A percentile compares a stretch with the other conserved stretches of the same genome.
These are phyloP conservation scores for Rhodotorula mucilaginosa DNA, from an alignment of 1,284 basidiomycete genomes.

Conservation along the genomic window DNA sequence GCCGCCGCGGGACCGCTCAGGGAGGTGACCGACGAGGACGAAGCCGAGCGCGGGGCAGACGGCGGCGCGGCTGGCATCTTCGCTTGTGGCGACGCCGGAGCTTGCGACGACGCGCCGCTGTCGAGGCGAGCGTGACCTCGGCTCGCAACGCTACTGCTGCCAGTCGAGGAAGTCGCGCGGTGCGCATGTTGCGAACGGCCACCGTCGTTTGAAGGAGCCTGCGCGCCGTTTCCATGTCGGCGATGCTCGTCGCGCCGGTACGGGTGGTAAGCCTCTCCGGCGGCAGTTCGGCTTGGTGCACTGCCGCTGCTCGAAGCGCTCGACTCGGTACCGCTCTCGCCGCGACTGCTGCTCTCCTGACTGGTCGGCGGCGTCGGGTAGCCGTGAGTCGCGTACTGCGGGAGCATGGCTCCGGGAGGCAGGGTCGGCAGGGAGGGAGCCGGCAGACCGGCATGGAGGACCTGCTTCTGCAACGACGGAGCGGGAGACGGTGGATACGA, in stretches of 20 bases:
- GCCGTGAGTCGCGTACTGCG: constrained; percentile 21
- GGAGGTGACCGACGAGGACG: constrained; percentile 10
- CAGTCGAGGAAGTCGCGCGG: constrained; percentile 13
- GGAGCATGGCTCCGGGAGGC: constrained; percentile 32
- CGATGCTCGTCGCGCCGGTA: constrained; percentile 25
- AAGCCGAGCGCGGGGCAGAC: not conserved
- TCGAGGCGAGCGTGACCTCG: constrained; percentile 2
- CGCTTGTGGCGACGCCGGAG: not conserved
- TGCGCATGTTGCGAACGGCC: not conserved
- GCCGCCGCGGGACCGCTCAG: not conserved
- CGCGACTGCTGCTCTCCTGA: constrained; percentile 16
- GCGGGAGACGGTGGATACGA: constrained; percentile 19
- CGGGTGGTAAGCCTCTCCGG: constrained; percentile 30
- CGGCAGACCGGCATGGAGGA: not conserved
- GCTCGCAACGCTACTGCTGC: not conserved
- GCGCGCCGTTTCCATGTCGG: not conserved
- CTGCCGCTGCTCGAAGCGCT: constrained; percentile 19
- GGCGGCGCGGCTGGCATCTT: not conserved
- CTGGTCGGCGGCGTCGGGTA: constrained; percentile 36
- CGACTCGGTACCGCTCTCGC: constrained; percentile 18
- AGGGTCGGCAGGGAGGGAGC: constrained; percentile 8
- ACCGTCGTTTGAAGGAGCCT: not conserved
- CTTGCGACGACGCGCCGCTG: not conserved
- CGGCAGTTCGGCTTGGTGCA: not conserved
- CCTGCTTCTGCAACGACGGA: not conserved